Evolutionary conservation across 805 yeast genomes (phyloP).

Genomic region (Kuraishia piskuri): DNA sequence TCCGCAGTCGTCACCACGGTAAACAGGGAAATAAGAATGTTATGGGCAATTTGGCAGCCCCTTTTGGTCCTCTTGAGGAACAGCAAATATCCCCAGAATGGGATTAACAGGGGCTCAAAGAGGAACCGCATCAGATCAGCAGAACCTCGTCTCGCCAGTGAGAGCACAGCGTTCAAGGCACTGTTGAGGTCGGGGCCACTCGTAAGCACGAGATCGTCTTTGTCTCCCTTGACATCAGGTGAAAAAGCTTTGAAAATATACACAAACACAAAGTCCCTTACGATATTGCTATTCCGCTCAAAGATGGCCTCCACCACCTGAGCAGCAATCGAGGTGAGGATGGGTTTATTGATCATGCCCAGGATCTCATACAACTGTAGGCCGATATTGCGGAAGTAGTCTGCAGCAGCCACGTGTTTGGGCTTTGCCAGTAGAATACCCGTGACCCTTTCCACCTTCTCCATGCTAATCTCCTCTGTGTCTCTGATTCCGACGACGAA

Average conservation of each 20-base stretch:
- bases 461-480: conserved; percentile 56
- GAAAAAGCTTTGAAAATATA: conserved; percentile 36
- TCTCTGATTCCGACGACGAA: conserved; percentile 72
- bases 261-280: conserved; percentile 50
- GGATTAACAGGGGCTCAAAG: conserved; percentile 17
- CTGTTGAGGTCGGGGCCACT: conserved; percentile 48
- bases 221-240: conserved; percentile 24
- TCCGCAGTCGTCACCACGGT: conserved; percentile 9
- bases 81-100: conserved; percentile 36
- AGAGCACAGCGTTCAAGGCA: conserved; percentile 54
- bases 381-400: conserved; percentile 54
- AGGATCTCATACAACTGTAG: conserved; percentile 54
- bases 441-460: conserved; percentile 60
- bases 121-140: conserved; percentile 25
- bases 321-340: conserved; percentile 46
- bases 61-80: conserved; percentile 24
- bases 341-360: conserved; percentile 51
- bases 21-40: conserved; percentile 28
- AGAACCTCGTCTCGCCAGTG: conserved; percentile 42
- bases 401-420: conserved; percentile 28
- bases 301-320: conserved; percentile 46
- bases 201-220: conserved; percentile 26
- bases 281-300: conserved; percentile 37
- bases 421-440: conserved; percentile 62
- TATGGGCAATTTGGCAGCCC: conserved; percentile 25